Evolutionary conservation across 2,329 filamentous ascomycete genomes (phyloP).

Genomic region (Elsinoe arachidis): DNA sequence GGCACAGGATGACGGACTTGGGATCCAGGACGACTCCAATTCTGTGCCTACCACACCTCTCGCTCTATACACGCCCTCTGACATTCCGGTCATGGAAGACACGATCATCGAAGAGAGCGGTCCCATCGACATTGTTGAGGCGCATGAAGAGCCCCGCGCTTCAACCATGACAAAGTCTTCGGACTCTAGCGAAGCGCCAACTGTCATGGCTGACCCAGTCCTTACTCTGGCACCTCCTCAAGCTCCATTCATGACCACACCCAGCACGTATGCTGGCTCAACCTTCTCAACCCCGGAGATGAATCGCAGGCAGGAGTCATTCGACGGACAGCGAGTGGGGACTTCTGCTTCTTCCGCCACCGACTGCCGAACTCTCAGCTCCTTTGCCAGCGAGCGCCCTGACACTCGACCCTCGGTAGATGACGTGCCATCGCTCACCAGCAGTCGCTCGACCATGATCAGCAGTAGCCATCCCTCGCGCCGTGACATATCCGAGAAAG

Average conservation of each 20-base stretch:
- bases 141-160: slow-evolving; percentile 40
- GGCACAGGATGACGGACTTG: slow-evolving; percentile 23
- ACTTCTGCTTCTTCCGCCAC: slow-evolving; percentile 66
- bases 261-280: slow-evolving; percentile 52
- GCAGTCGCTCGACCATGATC: slow-evolving; percentile 68
- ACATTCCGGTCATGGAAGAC: slow-evolving; percentile 20
- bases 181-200: slow-evolving; percentile 38
- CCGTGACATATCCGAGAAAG: slow-evolving; percentile 23
- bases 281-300: slow-evolving; percentile 56
- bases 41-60: slow-evolving; percentile 2
- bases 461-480: slow-evolving; percentile 51
- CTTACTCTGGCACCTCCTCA: slow-evolving; percentile 29
- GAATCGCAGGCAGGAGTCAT: slow-evolving; percentile 52
- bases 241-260: slow-evolving; percentile 50
- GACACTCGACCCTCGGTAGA: slow-evolving; percentile 63
- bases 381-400: slow-evolving; percentile 63
- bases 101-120: slow-evolving; percentile 30
- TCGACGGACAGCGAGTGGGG: slow-evolving; percentile 63
- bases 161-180: slow-evolving; percentile 43
- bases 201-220: slow-evolving; percentile 27
- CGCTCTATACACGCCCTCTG: background rate
- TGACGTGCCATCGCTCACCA: slow-evolving; percentile 66
- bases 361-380: slow-evolving; percentile 63
- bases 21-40: slow-evolving; percentile 21
- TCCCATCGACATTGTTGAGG: slow-evolving; percentile 37